Evolutionary conservation across 1,284 basidiomycete species (phyloP).

Genomic region (Rhodotorula mucilaginosa): DNA sequence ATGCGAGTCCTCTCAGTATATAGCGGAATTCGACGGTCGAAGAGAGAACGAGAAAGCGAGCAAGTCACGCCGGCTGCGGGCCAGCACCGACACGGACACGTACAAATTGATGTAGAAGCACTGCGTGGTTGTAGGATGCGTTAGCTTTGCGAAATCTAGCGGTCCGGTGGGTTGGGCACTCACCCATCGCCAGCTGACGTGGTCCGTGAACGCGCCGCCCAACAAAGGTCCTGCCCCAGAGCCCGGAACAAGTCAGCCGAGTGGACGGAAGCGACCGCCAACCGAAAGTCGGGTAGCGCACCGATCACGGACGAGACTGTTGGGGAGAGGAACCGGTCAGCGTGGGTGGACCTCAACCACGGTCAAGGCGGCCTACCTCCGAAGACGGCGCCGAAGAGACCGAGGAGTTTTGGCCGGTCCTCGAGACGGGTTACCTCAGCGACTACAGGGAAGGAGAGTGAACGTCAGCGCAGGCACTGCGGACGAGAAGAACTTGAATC

Average conservation of each 20-base stretch:
- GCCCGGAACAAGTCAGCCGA: neutral
- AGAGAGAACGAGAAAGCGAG: neutral
- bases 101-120: constrained; percentile 10
- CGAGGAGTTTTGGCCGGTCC: constrained; percentile 52
- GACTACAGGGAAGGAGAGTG: constrained; percentile 25
- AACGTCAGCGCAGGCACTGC: neutral
- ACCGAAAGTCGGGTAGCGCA: constrained; percentile 38
- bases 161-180: neutral
- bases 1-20: too few relatives aligned
- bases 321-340: constrained; percentile 28
- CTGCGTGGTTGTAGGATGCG: too few relatives aligned
- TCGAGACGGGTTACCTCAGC: constrained; percentile 52
- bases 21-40: too few relatives aligned
- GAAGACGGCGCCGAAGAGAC: constrained; percentile 42
- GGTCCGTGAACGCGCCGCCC: constrained; percentile 53
- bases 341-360: neutral
- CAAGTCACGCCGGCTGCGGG: neutral
- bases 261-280: neutral
- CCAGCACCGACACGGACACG: neutral
- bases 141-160: neutral
- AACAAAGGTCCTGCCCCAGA: neutral
- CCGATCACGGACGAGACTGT: constrained; percentile 50
- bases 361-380: constrained; percentile 18
- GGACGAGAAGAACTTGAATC: too few relatives aligned
- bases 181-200: constrained; percentile 50